Conservation (phyloP, 495 filamentous ascomycete species). For the Penicillium coffeae region DNA sequence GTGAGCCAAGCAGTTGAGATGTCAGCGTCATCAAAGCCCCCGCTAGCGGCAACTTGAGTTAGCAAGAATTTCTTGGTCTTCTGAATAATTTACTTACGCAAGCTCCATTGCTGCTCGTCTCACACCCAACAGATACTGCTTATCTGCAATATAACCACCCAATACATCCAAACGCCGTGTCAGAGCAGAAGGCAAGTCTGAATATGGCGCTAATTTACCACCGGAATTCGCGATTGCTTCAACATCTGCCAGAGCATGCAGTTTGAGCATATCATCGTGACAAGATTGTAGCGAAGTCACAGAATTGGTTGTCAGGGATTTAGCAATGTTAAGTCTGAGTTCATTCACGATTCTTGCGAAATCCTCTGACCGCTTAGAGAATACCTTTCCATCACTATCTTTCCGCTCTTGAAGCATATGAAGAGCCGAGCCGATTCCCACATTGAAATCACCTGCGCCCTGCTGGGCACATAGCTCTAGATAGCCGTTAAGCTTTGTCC, state of each 20-base stretch:
- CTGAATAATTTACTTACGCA: slow-evolving; percentile 29
- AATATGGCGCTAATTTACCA: slow-evolving; percentile 26
- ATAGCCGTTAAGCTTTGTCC: slow-evolving; percentile 70
- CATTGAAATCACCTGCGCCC: slow-evolving; percentile 72
- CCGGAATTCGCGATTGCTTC: slow-evolving; percentile 65
- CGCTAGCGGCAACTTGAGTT: slow-evolving; percentile 24
- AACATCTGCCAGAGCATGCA: slow-evolving; percentile 84
- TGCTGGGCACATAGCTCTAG: slow-evolving; percentile 48
- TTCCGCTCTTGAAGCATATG: slow-evolving; percentile 54
- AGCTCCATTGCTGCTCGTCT: slow-evolving; percentile 81
- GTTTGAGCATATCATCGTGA: slow-evolving; percentile 74
- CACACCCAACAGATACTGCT: slow-evolving; percentile 90
- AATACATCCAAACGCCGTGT: slow-evolving; percentile 75
- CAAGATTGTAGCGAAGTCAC: slow-evolving; percentile 76
- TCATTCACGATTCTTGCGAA: slow-evolving; percentile 59
- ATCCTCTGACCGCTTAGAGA: slow-evolving; percentile 3
- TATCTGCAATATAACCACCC: slow-evolving; percentile 81
- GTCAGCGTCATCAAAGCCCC: slow-evolving; percentile 55
- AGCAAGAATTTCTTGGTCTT: slow-evolving; percentile 3
- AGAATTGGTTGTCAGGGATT: slow-evolving; percentile 65
- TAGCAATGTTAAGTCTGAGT: slow-evolving; percentile 66
- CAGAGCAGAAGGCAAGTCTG: slow-evolving; percentile 54
- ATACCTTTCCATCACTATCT: neutral
- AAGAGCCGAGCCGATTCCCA: slow-evolving; percentile 71
- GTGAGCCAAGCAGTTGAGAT: slow-evolving; percentile 82